Evolutionary conservation across 306 rosid species (phyloP).

Genomic region (Arachis stenosperma): DNA sequence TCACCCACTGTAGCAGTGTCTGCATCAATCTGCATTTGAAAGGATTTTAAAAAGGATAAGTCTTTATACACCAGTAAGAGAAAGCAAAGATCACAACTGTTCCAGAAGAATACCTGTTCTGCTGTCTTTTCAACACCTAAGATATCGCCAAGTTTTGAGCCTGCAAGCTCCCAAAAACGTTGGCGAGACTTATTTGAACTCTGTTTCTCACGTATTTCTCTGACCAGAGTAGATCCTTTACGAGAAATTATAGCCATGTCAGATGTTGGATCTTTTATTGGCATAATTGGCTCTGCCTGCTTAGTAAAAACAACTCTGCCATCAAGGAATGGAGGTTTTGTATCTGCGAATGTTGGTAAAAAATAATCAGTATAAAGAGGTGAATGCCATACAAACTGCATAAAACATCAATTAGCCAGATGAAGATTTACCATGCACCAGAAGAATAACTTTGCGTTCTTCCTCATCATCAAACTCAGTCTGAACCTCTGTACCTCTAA

Average conservation of each 20-base stretch:
- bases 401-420: slow-evolving; percentile 23
- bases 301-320: slow-evolving; percentile 97
- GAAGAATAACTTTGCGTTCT: slow-evolving; percentile 93
- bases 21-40: slow-evolving; percentile 76
- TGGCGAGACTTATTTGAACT: slow-evolving; percentile 92
- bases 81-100: slow-evolving; percentile 37
- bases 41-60: slow-evolving; percentile 5
- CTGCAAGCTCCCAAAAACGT: slow-evolving; percentile 99
- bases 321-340: slow-evolving; percentile 96
- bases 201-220: slow-evolving; percentile 93
- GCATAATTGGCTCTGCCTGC: slow-evolving; percentile 99
- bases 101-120: slow-evolving; percentile 70
- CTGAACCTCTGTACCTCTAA: slow-evolving; percentile 97
- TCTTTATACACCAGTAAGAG: slow-evolving; percentile 20
- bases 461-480: slow-evolving; percentile 98
- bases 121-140: slow-evolving; percentile 94
- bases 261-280: slow-evolving; percentile 94
- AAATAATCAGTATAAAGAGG: slow-evolving; percentile 30
- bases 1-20: slow-evolving; percentile 94
- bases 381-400: slow-evolving; percentile 17
- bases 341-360: slow-evolving; percentile 64
- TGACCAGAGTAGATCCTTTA: slow-evolving; percentile 86
- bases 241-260: slow-evolving; percentile 99
- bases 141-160: slow-evolving; percentile 96
- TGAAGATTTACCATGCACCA: slow-evolving; percentile 79